Base-by-base conservation (phyloP, 805 yeast genomes). In the Grigorovia yakushimaensis region DNA sequence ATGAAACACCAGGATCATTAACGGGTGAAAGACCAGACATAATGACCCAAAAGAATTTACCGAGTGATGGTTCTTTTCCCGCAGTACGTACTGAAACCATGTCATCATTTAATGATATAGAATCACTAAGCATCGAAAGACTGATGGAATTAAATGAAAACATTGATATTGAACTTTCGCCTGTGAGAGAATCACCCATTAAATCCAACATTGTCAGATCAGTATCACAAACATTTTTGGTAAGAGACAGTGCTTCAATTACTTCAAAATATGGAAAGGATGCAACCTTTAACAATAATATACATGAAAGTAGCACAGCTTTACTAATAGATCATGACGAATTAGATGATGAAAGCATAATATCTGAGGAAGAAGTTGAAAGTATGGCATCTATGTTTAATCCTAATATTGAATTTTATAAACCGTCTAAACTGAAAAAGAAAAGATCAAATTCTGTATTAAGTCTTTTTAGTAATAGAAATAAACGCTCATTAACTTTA, bases 91-190 rank as follows among this genome's bases (percentile, higher is more conserved):
- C n/a, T n/a, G n/a, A n/a, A n/a, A n/a, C n/a, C n/a, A 11, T 33
- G 17, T 7, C 18, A 9, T 52, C 60, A 1, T 49, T 58, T 13
- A 48, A 51, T 36, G 56, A 57, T 18, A 52, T 62, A 10, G 62
- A 59, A 40, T 48, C 51, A 2, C 40, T 60, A 35, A 54, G 56
- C 43, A 58, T 51, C 45, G 58, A 60, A 17, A 55, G 57, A 24
- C 43, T 62, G n/a, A 37, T 60, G 9, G 57, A 54, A 44, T 42
- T 61, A 19, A 61, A 61, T 42, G 49, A 50, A 24, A 50, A 52
- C 21, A 58, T 62, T 3, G 48, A 52, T 33, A 53, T 61, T 44
- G 42, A 48, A 15, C 30, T 54, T 13, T 56, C 62, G 2, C 60
- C 59, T 4, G 36, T 24, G 38, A 43, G 18, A 6, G 6, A 19